These are phyloP conservation scores for Paxillus rubicundulus DNA, from an alignment of 768 basidiomycete genomes.

Conservation along the genomic window DNA sequence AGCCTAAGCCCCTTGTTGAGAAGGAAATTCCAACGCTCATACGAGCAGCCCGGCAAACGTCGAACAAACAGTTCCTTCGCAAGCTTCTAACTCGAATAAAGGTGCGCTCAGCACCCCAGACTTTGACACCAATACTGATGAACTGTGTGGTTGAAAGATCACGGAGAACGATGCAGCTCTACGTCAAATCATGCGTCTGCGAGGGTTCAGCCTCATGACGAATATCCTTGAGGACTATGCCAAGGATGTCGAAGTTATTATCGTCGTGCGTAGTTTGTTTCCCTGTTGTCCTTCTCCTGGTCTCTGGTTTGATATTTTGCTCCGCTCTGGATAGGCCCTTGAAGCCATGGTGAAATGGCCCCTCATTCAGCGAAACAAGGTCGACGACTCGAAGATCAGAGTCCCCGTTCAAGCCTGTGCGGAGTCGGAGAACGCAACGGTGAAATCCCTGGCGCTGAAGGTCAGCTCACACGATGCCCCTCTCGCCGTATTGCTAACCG, in stretches of 20 bases:
- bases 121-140: not conserved
- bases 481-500: not conserved
- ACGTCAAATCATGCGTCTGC: conserved; percentile 84
- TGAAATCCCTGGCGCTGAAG: conserved; percentile 60
- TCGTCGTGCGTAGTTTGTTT: conserved; percentile 49
- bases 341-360: conserved; percentile 78
- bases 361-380: conserved; percentile 82
- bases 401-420: conserved; percentile 56
- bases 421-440: conserved; percentile 51
- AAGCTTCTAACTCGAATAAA: conserved; percentile 85
- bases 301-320: not conserved
- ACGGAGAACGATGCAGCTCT: conserved; percentile 79
- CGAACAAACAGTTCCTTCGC: conserved; percentile 74
- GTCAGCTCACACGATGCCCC: conserved; percentile 36
- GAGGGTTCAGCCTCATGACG: conserved; percentile 91
- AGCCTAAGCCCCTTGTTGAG: conserved; percentile 78
- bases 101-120: conserved; percentile 38
- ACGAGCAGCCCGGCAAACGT: conserved; percentile 86
- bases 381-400: conserved; percentile 78
- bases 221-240: conserved; percentile 78
- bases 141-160: conserved; percentile 48
- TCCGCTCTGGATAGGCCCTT: conserved; percentile 44
- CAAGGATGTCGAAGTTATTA: conserved; percentile 67
- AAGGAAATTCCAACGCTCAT: conserved; percentile 90
- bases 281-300: not conserved